Evolutionary conservation across 352 stramenopile genomes (phyloP).

Genomic region (Pythium brachiatum): DNA sequence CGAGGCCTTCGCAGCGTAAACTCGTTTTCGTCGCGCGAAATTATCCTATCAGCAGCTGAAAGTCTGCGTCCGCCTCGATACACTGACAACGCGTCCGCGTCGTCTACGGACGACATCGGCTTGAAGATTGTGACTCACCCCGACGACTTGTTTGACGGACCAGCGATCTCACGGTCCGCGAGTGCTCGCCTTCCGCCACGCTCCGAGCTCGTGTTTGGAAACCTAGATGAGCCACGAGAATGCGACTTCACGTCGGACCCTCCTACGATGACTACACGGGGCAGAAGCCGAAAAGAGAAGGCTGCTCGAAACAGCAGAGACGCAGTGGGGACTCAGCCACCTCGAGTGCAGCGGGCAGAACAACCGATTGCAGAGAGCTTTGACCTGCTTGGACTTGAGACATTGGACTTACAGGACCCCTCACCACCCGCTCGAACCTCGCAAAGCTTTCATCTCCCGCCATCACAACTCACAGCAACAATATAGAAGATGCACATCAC

Average conservation of each 20-base stretch:
- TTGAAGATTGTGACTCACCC: slow-evolving; percentile 48
- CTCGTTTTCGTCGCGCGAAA: slow-evolving; percentile 14
- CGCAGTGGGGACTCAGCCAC: not conserved
- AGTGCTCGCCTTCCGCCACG: not conserved
- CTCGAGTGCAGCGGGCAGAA: not conserved
- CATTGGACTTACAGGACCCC: slow-evolving; percentile 3
- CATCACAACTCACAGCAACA: slow-evolving; percentile 5
- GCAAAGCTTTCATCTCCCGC: slow-evolving; percentile 13
- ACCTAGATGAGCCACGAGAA: not conserved
- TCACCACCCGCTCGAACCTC: not conserved
- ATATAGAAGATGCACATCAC: too few species aligned
- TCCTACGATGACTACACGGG: not conserved
- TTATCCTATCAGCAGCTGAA: not conserved
- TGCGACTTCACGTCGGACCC: not conserved
- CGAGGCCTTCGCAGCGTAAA: slow-evolving; percentile 41
- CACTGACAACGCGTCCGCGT: slow-evolving; percentile 26
- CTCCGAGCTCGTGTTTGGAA: not conserved
- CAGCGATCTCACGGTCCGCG: not conserved
- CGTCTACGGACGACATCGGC: slow-evolving; percentile 35
- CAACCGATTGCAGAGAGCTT: slow-evolving; percentile 17
- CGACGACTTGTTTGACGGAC: slow-evolving; percentile 25
- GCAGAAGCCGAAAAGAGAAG: not conserved
- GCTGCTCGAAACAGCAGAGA: not conserved
- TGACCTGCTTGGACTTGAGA: slow-evolving; percentile 34
- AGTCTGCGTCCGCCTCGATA: slow-evolving; percentile 28